Base-by-base conservation (phyloP, 768 basidiomycete genomes). In the Pholiota microspora region DNA sequence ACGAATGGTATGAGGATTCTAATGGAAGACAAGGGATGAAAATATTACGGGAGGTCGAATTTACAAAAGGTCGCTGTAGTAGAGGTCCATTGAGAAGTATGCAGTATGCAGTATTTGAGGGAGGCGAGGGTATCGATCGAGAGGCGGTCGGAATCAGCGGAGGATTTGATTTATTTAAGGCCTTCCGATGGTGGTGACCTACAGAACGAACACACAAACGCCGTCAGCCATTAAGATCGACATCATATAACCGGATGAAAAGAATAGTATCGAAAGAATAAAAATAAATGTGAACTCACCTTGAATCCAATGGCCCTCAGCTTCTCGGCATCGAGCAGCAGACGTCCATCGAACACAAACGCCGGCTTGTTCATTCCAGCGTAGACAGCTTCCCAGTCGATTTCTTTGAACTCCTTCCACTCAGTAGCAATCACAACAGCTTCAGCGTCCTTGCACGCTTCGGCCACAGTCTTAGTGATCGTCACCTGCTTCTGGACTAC, bases 341-440 rank as follows among this genome's bases (percentile, higher is more conserved):
- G 76, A 28, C 94, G 83, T 4, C 94, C 94, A 67, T 98, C 96
- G 65, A 98, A 98, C 59, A 99, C 81, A 67, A 97, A 98, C 4
- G 97, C 96, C n/a, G 97, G 97, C 79, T 98, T 97, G 66, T 88
- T 90, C 93, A 98, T 98, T 65, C 78, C 73, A 48, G 75, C 70
- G 74, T 98, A 97, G 36, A 98, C 89, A 31, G 75, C 74, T 62
- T 82, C 69, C 97, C 97, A 99, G 73, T 95, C 86, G 60, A 99
- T 89, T 34, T 87, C 81, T 66, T 81, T 82, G 83, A 99, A 99
- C 73, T 98, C 95, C 70, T 88, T 92, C 96, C 94, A 97, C 73
- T 96, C 96, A 2, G 97, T 99, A 24, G 92, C 93, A 62, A 99
- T 87, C 45, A 98, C 92, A 59, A 99, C 84, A 3, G 94, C 96